A percentile compares a stretch with the other conserved stretches of the same genome.
Evolutionary conservation across 164 flowering plant genomes (phyloP).

Genomic region (Kalanchoe fedtschenkoi): DNA sequence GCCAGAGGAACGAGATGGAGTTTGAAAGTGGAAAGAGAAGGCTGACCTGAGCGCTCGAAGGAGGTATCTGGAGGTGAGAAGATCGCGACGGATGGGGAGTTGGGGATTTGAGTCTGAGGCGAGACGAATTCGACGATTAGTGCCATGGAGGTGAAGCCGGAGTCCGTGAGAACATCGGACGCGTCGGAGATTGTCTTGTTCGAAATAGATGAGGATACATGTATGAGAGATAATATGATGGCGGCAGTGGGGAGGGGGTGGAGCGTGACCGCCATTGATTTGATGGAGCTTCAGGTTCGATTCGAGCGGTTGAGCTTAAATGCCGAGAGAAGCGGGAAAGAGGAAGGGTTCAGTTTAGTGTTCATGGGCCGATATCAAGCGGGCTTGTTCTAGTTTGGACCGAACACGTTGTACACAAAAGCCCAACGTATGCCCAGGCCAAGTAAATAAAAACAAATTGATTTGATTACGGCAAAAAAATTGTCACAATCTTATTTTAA

Average conservation of each 20-base stretch:
- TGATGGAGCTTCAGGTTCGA: conserved; percentile 6
- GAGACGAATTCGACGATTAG: conserved; percentile 37
- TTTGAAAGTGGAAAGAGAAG: conserved; percentile 40
- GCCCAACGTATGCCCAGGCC: too few relatives aligned
- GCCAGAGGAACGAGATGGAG: conserved; percentile 37
- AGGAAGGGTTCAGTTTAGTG: too few relatives aligned
- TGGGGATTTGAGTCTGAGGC: conserved; percentile 10
- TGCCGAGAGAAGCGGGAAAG: too few relatives aligned
- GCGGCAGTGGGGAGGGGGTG: conserved; percentile 4
- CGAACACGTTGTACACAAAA: too few relatives aligned
- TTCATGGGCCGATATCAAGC: too few relatives aligned
- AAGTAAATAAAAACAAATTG: too few relatives aligned
- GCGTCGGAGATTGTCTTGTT: conserved; percentile 15
- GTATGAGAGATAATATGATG: conserved; percentile 8
- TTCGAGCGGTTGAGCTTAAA: too few relatives aligned
- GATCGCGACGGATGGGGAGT: conserved; percentile 29
- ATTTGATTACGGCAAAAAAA: too few relatives aligned
- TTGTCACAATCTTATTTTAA: too few relatives aligned
- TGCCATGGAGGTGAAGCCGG: conserved; percentile 28
- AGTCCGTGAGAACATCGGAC: conserved; percentile 19
- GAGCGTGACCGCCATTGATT: conserved; percentile 8
- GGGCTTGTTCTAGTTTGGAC: too few relatives aligned
- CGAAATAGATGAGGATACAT: conserved; percentile 13
- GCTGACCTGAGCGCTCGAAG: conserved; percentile 46
- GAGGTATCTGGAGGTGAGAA: conserved; percentile 51